Evolutionary conservation across 2,329 filamentous ascomycete species (phyloP).

Genomic region (Alternaria atra): DNA sequence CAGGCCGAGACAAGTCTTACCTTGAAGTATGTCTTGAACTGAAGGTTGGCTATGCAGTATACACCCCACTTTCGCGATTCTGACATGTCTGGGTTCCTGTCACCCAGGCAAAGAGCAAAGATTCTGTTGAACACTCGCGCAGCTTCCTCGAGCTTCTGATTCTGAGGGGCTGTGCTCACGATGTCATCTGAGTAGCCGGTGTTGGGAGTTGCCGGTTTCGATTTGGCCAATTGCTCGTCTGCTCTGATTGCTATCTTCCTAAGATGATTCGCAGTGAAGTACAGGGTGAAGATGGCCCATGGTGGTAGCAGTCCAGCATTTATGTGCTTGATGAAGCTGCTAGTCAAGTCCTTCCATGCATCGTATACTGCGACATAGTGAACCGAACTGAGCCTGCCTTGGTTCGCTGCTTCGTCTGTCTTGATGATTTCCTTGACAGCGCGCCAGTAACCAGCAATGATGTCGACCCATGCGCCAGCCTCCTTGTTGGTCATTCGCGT

Average conservation of each 20-base stretch:
- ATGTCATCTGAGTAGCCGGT: conserved; percentile 80
- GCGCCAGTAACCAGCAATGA: conserved; percentile 86
- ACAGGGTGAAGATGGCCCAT: conserved; percentile 93
- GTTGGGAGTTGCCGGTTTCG: conserved; percentile 58
- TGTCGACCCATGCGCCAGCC: conserved; percentile 82
- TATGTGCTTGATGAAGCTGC: conserved; percentile 81
- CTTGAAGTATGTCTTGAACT: conserved; percentile 99
- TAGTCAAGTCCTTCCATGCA: conserved; percentile 85
- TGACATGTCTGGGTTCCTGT: conserved; percentile 78
- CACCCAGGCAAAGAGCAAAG: conserved; percentile 87
- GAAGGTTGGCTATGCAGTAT: conserved; percentile 90
- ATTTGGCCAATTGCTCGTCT: conserved; percentile 72
- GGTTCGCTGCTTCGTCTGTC: conserved; percentile 64
- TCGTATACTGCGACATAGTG: conserved; percentile 87
- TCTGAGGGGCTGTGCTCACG: conserved; percentile 68
- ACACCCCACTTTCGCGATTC: conserved; percentile 98
- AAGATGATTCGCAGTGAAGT: conserved; percentile 85
- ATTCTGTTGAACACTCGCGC: conserved; percentile 90
- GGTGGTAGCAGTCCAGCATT: conserved; percentile 77
- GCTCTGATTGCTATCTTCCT: conserved; percentile 90
- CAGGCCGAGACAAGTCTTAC: conserved; percentile 39
- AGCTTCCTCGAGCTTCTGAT: conserved; percentile 88
- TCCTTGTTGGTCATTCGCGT: conserved; percentile 71
- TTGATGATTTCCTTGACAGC: conserved; percentile 77
- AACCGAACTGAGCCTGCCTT: conserved; percentile 55